Conservation (phyloP, 2,329 filamentous ascomycete species). For the Fusarium multiceps region DNA sequence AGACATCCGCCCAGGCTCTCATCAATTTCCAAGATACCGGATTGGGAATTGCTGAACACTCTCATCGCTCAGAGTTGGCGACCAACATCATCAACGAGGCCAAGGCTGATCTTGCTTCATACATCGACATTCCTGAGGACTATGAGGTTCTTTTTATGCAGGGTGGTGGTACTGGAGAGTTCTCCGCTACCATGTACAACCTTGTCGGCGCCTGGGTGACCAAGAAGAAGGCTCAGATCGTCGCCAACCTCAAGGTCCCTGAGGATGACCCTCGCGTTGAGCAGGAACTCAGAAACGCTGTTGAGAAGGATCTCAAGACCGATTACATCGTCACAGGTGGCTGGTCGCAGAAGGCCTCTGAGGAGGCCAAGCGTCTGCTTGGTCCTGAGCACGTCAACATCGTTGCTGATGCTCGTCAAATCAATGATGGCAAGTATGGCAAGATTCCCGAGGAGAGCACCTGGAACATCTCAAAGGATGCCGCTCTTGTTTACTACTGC, state of each 20-base stretch:
- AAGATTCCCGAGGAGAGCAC: constrained; percentile 80
- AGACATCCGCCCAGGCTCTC: constrained; percentile 79
- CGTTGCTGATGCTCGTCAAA: constrained; percentile 72
- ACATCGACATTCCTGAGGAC: constrained; percentile 84
- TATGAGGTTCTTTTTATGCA: constrained; percentile 93
- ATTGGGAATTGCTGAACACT: constrained; percentile 89
- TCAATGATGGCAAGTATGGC: constrained; percentile 85
- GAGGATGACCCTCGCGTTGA: constrained; percentile 64
- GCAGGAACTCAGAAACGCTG: constrained; percentile 69
- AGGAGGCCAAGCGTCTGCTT: constrained; percentile 82
- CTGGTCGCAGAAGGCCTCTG: constrained; percentile 88
- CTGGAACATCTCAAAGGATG: constrained; percentile 77
- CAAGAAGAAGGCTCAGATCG: constrained; percentile 69
- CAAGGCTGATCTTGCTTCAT: constrained; percentile 77
- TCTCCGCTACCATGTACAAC: constrained; percentile 86
- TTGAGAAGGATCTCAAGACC: constrained; percentile 78
- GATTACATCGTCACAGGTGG: constrained; percentile 93
- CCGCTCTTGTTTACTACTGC: constrained; percentile 87
- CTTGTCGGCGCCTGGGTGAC: constrained; percentile 85
- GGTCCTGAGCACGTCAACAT: constrained; percentile 82
- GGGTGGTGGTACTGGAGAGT: constrained; percentile 86
- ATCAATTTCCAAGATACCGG: constrained; percentile 85
- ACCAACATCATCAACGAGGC: constrained; percentile 81
- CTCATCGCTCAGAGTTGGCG: constrained; percentile 84
- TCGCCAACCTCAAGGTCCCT: constrained; percentile 63